Conservation (phyloP, 805 yeast species). For the Ogataea pignaliae region DNA sequence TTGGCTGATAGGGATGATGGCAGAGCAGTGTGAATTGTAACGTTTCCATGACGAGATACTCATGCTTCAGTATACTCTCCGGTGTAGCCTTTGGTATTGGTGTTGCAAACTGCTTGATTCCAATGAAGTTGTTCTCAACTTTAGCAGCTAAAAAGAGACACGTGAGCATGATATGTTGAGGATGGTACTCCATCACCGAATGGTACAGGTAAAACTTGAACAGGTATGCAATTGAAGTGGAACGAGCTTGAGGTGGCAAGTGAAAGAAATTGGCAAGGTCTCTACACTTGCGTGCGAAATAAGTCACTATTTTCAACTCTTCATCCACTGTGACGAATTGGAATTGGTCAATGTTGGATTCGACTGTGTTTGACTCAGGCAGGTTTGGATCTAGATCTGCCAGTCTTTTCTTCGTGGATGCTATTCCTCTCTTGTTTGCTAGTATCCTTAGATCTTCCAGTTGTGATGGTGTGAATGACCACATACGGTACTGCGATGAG, state of each 20-base stretch:
- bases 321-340: constrained; percentile 60
- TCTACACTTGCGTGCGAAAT: constrained; percentile 67
- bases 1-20: constrained; percentile 84
- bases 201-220: constrained; percentile 74
- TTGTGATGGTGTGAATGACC: constrained; percentile 74
- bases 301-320: constrained; percentile 61
- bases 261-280: constrained; percentile 68
- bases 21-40: constrained; percentile 75
- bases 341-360: constrained; percentile 21
- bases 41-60: constrained; percentile 69
- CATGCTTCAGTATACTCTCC: constrained; percentile 67
- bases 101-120: constrained; percentile 74
- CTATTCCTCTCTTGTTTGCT: constrained; percentile 54
- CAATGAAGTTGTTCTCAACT: constrained; percentile 84
- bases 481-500: constrained; percentile 74
- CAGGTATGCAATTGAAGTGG: constrained; percentile 83
- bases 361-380: constrained; percentile 16
- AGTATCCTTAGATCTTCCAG: constrained; percentile 44
- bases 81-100: constrained; percentile 66
- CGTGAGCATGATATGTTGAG: constrained; percentile 73
- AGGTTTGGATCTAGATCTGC: constrained; percentile 10
- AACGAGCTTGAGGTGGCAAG: constrained; percentile 82
- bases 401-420: constrained; percentile 29
- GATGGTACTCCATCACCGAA: constrained; percentile 84
- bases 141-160: constrained; percentile 90